Conservation (phyloP, 495 filamentous ascomycete species). For the Lophium mytilinum region DNA sequence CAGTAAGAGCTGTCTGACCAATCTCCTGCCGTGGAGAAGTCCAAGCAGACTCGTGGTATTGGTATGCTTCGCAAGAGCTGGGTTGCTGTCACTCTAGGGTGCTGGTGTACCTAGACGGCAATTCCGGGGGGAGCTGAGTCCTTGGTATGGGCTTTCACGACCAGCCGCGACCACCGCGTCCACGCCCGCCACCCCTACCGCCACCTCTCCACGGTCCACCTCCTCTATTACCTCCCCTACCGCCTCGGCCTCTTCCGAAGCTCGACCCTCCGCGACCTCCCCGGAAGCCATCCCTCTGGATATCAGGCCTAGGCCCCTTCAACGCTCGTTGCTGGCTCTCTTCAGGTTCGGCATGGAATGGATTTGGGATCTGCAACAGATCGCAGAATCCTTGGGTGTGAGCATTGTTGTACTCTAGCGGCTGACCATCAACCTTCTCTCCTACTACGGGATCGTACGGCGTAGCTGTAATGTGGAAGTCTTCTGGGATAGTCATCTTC, state of each 20-base stretch:
- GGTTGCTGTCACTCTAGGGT: too few relatives aligned
- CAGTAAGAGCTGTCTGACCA: too few relatives aligned
- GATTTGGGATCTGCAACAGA: slow-evolving; percentile 66
- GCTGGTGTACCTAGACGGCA: too few relatives aligned
- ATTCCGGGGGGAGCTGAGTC: too few relatives aligned
- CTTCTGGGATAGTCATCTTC: slow-evolving; percentile 58
- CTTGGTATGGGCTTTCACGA: too few relatives aligned
- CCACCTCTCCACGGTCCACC: neutral
- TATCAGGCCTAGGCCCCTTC: slow-evolving; percentile 17
- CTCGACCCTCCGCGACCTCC: slow-evolving; percentile 1
- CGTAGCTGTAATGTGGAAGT: slow-evolving; percentile 72
- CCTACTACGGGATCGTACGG: slow-evolving; percentile 44
- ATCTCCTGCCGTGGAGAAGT: too few relatives aligned
- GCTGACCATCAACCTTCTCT: slow-evolving; percentile 38
- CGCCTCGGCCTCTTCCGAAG: neutral
- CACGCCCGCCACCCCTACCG: slow-evolving; percentile 19
- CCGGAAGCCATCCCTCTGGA: neutral
- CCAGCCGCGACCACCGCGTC: slow-evolving; percentile 1
- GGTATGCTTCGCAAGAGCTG: too few relatives aligned
- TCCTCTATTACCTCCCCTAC: slow-evolving; percentile 16
- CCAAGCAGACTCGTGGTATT: too few relatives aligned
- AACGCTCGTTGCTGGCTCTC: slow-evolving; percentile 50
- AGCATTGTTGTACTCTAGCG: slow-evolving; percentile 70
- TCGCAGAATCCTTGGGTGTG: slow-evolving; percentile 75
- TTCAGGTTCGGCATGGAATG: slow-evolving; percentile 62